These are phyloP conservation scores for Penicillium manginii DNA, from an alignment of 495 filamentous ascomycete species.

Conservation along the genomic window DNA sequence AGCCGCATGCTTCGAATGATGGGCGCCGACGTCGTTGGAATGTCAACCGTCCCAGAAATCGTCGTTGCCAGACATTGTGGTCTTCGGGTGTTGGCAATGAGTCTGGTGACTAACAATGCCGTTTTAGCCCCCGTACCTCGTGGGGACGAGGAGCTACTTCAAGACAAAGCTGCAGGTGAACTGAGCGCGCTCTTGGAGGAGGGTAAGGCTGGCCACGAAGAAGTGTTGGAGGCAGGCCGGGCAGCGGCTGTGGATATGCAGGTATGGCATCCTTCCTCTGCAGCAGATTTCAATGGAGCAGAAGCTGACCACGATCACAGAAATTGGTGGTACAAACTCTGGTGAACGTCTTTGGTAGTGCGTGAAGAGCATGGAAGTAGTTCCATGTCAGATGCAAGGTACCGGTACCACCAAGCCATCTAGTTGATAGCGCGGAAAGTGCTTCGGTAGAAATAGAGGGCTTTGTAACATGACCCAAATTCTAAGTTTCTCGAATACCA, in stretches of 20 bases:
- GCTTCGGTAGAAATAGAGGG: neutral
- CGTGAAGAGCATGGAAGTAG: slow-evolving; percentile 5
- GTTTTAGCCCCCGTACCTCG: slow-evolving; percentile 66
- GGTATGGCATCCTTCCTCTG: slow-evolving; percentile 41
- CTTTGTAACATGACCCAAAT: neutral
- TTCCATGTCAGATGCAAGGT: neutral
- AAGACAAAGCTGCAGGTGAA: slow-evolving; percentile 47
- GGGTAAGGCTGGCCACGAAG: slow-evolving; percentile 73
- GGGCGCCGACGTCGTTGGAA: slow-evolving; percentile 75
- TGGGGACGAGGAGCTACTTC: slow-evolving; percentile 58
- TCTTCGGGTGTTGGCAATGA: slow-evolving; percentile 72
- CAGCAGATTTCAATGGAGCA: neutral
- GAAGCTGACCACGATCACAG: slow-evolving; percentile 34
- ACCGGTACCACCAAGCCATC: neutral
- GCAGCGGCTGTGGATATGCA: slow-evolving; percentile 70
- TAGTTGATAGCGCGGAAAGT: neutral
- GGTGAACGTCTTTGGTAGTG: slow-evolving; percentile 28
- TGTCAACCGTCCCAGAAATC: slow-evolving; percentile 81
- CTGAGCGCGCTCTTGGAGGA: slow-evolving; percentile 59
- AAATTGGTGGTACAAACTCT: slow-evolving; percentile 45
- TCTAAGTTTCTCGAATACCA: neutral
- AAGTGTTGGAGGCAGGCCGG: slow-evolving; percentile 68
- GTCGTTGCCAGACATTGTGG: slow-evolving; percentile 73
- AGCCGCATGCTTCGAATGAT: slow-evolving; percentile 70
- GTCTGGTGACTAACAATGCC: slow-evolving; percentile 75